phyloP scores from a whole-genome alignment of 2,329 filamentous ascomycete genomes.

The Cladobotryum protrusum region DNA sequence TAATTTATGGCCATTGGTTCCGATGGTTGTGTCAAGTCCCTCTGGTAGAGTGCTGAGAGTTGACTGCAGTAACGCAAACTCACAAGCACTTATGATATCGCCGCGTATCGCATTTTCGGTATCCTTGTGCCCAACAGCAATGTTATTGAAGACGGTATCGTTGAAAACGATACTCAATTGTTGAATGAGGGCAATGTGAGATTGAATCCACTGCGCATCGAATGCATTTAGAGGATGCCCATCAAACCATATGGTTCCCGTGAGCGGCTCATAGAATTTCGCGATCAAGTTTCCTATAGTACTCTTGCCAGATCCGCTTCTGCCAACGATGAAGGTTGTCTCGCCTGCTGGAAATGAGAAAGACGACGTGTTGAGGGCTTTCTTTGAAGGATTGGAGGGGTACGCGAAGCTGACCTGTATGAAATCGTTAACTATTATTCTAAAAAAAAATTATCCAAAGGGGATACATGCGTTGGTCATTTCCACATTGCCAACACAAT shows the following conservation, averaged over 20 bases:
- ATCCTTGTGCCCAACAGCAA: constrained; percentile 60
- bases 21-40: constrained; percentile 67
- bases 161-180: constrained; percentile 78
- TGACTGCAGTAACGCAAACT: constrained; percentile 61
- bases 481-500: constrained; percentile 61
- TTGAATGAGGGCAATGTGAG: constrained; percentile 74
- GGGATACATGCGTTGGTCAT: constrained; percentile 55
- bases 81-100: constrained; percentile 56
- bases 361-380: constrained; percentile 54
- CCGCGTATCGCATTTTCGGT: constrained; percentile 42
- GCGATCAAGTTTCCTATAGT: constrained; percentile 76
- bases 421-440: constrained; percentile 12
- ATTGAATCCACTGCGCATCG: constrained; percentile 64
- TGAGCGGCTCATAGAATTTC: constrained; percentile 63
- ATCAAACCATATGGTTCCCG: constrained; percentile 65
- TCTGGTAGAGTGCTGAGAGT: constrained; percentile 61
- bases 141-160: constrained; percentile 71
- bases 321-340: constrained; percentile 75
- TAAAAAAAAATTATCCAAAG: not conserved
- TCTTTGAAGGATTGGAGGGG: constrained; percentile 57
- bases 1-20: constrained; percentile 60
- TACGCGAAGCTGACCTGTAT: constrained; percentile 74
- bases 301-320: constrained; percentile 88
- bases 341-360: constrained; percentile 67
- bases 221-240: constrained; percentile 54